Conservation (phyloP, 495 filamentous ascomycete species). For the Penicillium roqueforti region DNA sequence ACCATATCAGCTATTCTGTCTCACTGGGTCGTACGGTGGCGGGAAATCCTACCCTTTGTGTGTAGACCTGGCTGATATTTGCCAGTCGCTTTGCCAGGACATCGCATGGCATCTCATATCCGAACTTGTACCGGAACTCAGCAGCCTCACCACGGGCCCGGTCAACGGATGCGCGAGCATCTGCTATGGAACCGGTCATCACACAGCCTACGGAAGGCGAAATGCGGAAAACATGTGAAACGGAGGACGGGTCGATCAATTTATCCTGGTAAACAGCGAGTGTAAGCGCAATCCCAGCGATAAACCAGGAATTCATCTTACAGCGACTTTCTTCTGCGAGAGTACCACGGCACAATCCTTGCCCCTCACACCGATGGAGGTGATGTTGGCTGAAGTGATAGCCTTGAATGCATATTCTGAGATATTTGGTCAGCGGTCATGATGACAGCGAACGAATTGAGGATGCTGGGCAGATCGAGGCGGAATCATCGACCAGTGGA, state of each 20-base stretch:
- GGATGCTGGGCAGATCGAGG: neutral
- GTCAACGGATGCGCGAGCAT: conserved; percentile 86
- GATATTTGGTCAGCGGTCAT: conserved; percentile 23
- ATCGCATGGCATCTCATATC: conserved; percentile 99
- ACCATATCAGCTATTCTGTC: neutral
- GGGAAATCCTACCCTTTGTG: conserved; percentile 70
- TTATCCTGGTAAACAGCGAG: conserved; percentile 65
- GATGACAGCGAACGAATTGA: conserved; percentile 4
- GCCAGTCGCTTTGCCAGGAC: conserved; percentile 92
- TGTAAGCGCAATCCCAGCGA: neutral
- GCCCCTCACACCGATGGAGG: conserved; percentile 89
- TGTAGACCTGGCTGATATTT: conserved; percentile 99
- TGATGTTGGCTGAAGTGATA: conserved; percentile 98
- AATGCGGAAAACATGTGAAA: conserved; percentile 94
- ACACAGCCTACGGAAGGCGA: conserved; percentile 96
- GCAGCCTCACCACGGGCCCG: conserved; percentile 93
- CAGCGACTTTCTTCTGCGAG: conserved; percentile 99
- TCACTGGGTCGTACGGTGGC: neutral
- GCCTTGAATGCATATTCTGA: conserved; percentile 99
- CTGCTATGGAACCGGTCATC: conserved; percentile 97
- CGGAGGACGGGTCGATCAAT: conserved; percentile 94
- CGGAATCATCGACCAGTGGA: neutral
- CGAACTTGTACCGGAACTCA: conserved; percentile 96
- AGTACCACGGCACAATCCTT: conserved; percentile 96
- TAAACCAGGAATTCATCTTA: conserved; percentile 49